Evolutionary conservation across 1,284 basidiomycete species (phyloP).

Genomic region (Ceratobasidium sp.): DNA sequence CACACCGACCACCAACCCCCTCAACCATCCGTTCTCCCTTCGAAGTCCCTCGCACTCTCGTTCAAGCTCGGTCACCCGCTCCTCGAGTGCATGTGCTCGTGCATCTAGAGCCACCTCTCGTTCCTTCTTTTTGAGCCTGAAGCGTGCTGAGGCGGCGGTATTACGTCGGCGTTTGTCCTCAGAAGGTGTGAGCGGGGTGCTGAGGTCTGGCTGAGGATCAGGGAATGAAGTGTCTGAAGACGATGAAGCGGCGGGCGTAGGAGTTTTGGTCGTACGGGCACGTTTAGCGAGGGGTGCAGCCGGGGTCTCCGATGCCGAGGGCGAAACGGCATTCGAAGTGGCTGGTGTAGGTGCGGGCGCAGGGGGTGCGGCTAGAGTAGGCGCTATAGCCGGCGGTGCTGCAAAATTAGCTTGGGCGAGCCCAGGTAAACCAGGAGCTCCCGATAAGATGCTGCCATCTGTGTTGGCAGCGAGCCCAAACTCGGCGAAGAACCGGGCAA

Average conservation of each 20-base stretch:
- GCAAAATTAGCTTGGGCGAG: conserved; percentile 19
- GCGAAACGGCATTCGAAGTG: conserved; percentile 61
- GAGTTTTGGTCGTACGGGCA: conserved; percentile 49
- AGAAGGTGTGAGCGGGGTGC: conserved; percentile 59
- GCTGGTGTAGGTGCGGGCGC: conserved; percentile 42
- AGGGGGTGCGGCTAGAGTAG: conserved; percentile 46
- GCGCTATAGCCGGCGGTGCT: neutral
- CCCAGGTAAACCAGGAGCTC: conserved; percentile 70
- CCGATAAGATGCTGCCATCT: neutral
- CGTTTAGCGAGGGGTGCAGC: conserved; percentile 47
- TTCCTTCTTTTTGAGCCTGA: conserved; percentile 99
- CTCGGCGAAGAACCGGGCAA: conserved; percentile 57
- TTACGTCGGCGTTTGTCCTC: conserved; percentile 96
- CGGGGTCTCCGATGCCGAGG: conserved; percentile 69
- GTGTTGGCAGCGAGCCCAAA: conserved; percentile 68
- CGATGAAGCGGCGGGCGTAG: conserved; percentile 52
- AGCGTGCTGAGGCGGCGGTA: conserved; percentile 96
- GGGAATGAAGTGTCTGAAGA: conserved; percentile 52
- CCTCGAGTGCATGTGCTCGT: conserved; percentile 90
- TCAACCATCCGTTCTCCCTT: conserved; percentile 95
- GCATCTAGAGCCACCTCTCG: conserved; percentile 92
- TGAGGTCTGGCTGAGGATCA: conserved; percentile 39
- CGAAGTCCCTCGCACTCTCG: conserved; percentile 91
- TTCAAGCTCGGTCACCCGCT: conserved; percentile 84
- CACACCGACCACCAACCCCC: conserved; percentile 91